Percentiles rank a stretch among this genome's conserved stretches.
Evolutionary conservation across 1,139 yeast genomes (phyloP).

Genomic region (Zhuliangozyma parablackwelliae): DNA sequence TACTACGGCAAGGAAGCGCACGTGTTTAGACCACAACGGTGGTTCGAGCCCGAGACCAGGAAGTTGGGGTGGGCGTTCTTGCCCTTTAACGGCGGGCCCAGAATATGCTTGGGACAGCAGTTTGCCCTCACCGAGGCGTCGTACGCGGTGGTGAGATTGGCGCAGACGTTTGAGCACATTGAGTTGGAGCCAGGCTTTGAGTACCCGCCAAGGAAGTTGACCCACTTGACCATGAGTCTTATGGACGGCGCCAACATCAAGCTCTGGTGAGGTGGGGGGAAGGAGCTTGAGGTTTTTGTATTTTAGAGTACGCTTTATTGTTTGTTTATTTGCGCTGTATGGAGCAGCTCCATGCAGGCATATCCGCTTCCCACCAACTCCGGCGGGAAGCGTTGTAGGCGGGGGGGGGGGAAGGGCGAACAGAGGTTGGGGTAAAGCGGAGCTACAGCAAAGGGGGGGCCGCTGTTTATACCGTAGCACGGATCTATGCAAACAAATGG

Average conservation of each 20-base stretch:
- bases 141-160: constrained; percentile 20
- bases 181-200: constrained; percentile 5
- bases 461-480: too few relatives aligned
- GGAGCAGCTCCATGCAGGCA: too few relatives aligned
- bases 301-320: too few relatives aligned
- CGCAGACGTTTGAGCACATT: constrained; percentile 22
- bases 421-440: too few relatives aligned
- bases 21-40: constrained; percentile 44
- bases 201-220: constrained; percentile 30
- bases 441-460: too few relatives aligned
- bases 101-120: constrained; percentile 42
- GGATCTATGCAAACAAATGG: too few relatives aligned
- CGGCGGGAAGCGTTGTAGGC: too few relatives aligned
- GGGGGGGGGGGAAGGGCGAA: too few relatives aligned
- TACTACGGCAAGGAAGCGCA: constrained; percentile 43
- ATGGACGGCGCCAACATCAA: constrained; percentile 20
- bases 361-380: too few relatives aligned
- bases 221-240: constrained; percentile 34
- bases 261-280: too few relatives aligned
- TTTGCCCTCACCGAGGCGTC: constrained; percentile 43
- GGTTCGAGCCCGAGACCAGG: constrained; percentile 30
- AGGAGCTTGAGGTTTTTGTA: too few relatives aligned
- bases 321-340: too few relatives aligned
- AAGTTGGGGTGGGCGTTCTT: constrained; percentile 39
- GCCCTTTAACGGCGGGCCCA: constrained; percentile 42